Percentiles rank a stretch among this genome's conserved stretches.
Evolutionary conservation across 192 early-diverging fungal genomes (phyloP).

Genomic region (Chytriomyces confervae): DNA sequence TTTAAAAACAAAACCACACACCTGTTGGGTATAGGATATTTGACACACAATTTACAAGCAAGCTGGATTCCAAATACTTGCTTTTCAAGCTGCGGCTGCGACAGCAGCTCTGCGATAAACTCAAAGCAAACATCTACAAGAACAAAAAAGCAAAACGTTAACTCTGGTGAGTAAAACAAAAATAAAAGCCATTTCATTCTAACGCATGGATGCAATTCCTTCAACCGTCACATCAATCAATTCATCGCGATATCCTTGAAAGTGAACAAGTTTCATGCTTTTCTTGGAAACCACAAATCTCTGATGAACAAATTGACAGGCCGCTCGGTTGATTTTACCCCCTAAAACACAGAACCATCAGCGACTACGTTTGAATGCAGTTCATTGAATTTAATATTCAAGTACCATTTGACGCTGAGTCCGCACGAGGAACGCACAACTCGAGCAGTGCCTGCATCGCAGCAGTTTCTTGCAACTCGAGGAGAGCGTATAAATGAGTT

Average conservation of each 20-base stretch:
- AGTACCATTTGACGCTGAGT: background rate
- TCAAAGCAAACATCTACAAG: conserved; percentile 49
- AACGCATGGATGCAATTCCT: conserved; percentile 49
- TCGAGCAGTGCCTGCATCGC: conserved; percentile 33
- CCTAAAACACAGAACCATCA: background rate
- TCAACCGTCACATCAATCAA: conserved; percentile 35
- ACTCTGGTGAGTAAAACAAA: background rate
- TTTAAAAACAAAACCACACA: conserved; percentile 12
- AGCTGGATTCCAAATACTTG: conserved; percentile 60
- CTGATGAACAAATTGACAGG: conserved; percentile 44
- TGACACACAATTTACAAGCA: conserved; percentile 49
- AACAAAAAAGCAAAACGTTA: background rate
- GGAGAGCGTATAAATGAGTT: conserved; percentile 31
- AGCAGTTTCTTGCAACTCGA: conserved; percentile 40
- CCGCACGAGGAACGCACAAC: background rate
- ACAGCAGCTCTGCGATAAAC: conserved; percentile 43
- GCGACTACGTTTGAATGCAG: background rate
- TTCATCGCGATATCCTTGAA: conserved; percentile 39
- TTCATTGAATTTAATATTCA: background rate
- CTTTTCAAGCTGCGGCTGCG: conserved; percentile 48
- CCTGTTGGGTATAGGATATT: conserved; percentile 61
- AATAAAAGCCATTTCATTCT: background rate
- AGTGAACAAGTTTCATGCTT: conserved; percentile 42
- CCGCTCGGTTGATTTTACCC: background rate
- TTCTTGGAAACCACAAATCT: conserved; percentile 40